Conservation (phyloP, 2,329 filamentous ascomycete genomes). For the Alternaria arborescens region DNA sequence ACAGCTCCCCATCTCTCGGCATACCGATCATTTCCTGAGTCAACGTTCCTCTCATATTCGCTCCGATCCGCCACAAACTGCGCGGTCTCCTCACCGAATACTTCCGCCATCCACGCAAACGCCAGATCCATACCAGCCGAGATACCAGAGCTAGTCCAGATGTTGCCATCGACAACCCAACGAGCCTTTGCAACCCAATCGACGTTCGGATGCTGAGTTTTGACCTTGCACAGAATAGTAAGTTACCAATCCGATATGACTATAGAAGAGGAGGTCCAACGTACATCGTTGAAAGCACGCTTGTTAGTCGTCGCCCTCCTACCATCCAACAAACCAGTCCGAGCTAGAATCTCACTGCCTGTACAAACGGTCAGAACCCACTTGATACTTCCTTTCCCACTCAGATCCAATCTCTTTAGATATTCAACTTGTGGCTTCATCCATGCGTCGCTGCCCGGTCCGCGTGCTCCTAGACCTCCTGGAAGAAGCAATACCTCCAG, state of each 20-base stretch:
- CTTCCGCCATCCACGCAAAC: slow-evolving; percentile 63
- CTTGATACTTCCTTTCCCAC: slow-evolving; percentile 53
- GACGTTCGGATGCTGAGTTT: slow-evolving; percentile 59
- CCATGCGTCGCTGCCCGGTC: slow-evolving; percentile 35
- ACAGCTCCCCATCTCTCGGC: slow-evolving; percentile 50
- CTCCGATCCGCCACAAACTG: slow-evolving; percentile 58
- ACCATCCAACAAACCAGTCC: slow-evolving; percentile 68
- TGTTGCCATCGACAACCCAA: slow-evolving; percentile 71
- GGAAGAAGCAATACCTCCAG: slow-evolving; percentile 73
- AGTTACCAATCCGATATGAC: neutral
- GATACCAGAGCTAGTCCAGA: slow-evolving; percentile 72
- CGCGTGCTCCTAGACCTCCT: slow-evolving; percentile 63
- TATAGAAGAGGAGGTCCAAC: neutral
- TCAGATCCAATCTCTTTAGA: slow-evolving; percentile 56
- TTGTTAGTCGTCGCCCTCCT: slow-evolving; percentile 73
- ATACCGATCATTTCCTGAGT: slow-evolving; percentile 65
- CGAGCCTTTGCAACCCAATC: slow-evolving; percentile 69
- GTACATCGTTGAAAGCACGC: slow-evolving; percentile 56
- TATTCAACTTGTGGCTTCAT: slow-evolving; percentile 56
- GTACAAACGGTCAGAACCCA: slow-evolving; percentile 73
- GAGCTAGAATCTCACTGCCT: slow-evolving; percentile 66
- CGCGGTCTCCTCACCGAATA: slow-evolving; percentile 64
- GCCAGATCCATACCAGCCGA: slow-evolving; percentile 70
- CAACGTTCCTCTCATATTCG: slow-evolving; percentile 66
- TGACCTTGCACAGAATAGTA: slow-evolving; percentile 45